Base-by-base conservation (phyloP, 2,329 filamentous ascomycete species). In the Diaporthe vexans region DNA sequence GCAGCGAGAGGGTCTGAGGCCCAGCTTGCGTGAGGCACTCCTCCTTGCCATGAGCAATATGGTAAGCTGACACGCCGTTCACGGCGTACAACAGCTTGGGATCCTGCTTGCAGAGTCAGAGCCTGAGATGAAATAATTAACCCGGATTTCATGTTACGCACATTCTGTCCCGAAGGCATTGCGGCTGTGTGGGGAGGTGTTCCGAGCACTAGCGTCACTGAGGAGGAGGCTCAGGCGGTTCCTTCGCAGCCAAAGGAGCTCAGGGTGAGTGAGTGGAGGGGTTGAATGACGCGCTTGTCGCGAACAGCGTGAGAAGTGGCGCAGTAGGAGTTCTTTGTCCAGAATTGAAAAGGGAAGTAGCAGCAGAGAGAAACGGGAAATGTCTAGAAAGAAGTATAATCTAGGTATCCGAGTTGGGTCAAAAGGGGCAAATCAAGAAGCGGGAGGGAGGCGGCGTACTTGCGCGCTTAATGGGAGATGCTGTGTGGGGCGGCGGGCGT, bases 11-110 rank as follows among this genome's bases (percentile, higher is more conserved):
- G 0, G 95, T 98, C 85, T 98, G 95, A 24, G 95, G 93, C 2
- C 95, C 95, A 2, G 94, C 93, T 0, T 94, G 92, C 19, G 95
- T 98, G 79, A 99, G 91, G 19, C 91, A 89, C 73, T 93, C 87
- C 84, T 98, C 95, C 78, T 93, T 90, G 83, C 97, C 96, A 89
- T 97, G 91, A 83, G 95, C 91, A 76, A 98, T 91, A 82, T 98
- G 95, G 85, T 95, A 98, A 77, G 96, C 97, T 77, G 92, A 93
- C 80, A 99, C 96, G 86, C 95, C 95, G 78, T 93, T 91, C 82
- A 98, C 89, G 79, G 91, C 90, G 82, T 93, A 93, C 76, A 93
- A 84, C 75, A 93, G 86, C 83, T 91, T 93, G 54, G 91, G 91
- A 77, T 93, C 91, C 87, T 89, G 77, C 76, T 71, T 21, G 37